These are phyloP conservation scores for Acorus calamus DNA, from an alignment of 106 monocot species.

Conservation along the genomic window DNA sequence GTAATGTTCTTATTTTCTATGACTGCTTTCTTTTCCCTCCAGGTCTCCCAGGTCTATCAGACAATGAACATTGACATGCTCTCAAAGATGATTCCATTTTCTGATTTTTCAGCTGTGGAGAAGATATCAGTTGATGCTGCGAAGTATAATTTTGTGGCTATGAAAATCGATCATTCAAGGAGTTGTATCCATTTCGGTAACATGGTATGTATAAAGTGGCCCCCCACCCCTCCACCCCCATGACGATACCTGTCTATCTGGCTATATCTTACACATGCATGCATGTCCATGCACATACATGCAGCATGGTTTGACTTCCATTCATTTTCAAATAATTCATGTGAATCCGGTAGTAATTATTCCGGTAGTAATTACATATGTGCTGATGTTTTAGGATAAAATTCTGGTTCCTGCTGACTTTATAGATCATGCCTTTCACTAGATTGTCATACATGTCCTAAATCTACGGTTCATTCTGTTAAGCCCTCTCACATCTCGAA, in stretches of 20 bases:
- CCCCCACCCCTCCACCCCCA: not conserved
- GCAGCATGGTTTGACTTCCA: too few relatives aligned
- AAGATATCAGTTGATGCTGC: slow-evolving; percentile 85
- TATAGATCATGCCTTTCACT: too few relatives aligned
- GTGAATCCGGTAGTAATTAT: too few relatives aligned
- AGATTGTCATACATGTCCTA: too few relatives aligned
- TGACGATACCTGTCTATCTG: not conserved
- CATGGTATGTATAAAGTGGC: slow-evolving; percentile 32
- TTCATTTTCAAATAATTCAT: too few relatives aligned
- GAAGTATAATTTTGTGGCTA: slow-evolving; percentile 74
- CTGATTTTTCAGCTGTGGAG: slow-evolving; percentile 59
- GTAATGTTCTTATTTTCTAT: not conserved
- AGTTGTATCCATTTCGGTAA: slow-evolving; percentile 61
- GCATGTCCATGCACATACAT: too few relatives aligned
- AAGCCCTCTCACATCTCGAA: too few relatives aligned
- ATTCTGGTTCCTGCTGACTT: too few relatives aligned
- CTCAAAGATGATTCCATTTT: slow-evolving; percentile 81
- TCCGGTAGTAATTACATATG: too few relatives aligned
- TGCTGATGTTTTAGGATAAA: too few relatives aligned
- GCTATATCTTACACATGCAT: not conserved
- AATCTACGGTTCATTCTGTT: too few relatives aligned
- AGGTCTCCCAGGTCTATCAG: slow-evolving; percentile 77
- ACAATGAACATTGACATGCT: slow-evolving; percentile 77
- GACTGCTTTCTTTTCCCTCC: slow-evolving; percentile 5
- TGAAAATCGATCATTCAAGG: slow-evolving; percentile 68